These are phyloP conservation scores for Populus alba DNA, from an alignment of 345 rosid genomes.

Conservation along the genomic window DNA sequence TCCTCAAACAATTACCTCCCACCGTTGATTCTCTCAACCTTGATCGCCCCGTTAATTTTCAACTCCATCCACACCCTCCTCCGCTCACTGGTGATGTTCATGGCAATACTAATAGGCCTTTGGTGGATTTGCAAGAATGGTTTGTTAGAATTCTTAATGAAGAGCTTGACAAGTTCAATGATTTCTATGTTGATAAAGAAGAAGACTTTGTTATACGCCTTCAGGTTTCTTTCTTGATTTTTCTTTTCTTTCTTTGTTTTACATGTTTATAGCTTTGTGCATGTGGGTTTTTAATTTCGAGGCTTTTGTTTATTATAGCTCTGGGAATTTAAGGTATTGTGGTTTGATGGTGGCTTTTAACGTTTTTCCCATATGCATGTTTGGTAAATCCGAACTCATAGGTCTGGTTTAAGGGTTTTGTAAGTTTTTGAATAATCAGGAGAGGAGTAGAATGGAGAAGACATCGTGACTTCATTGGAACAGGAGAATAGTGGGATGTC, in stretches of 20 bases:
- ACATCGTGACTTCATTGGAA: no score
- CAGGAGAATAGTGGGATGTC: no score
- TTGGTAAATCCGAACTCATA: no score
- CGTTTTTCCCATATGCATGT: no score
- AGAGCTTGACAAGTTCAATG: slow-evolving; percentile 90
- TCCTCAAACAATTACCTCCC: slow-evolving; percentile 60
- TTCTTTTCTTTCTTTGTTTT: background rate
- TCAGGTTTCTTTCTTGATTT: slow-evolving; percentile 45
- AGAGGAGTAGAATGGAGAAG: no score
- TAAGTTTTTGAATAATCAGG: no score
- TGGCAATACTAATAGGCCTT: background rate
- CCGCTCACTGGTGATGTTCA: background rate
- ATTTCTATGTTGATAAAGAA: slow-evolving; percentile 85
- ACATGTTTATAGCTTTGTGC: background rate
- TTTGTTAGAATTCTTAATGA: slow-evolving; percentile 74
- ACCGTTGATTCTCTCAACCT: slow-evolving; percentile 5
- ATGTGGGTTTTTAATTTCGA: background rate
- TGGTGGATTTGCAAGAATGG: slow-evolving; percentile 53
- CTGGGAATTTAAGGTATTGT: background rate
- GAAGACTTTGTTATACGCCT: slow-evolving; percentile 82
- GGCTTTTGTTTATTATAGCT: no score
- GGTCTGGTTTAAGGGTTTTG: no score
- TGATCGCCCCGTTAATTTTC: slow-evolving; percentile 5
- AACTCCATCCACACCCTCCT: slow-evolving; percentile 6
- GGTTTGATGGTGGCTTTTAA: no score